phyloP scores from a whole-genome alignment of 2,329 filamentous ascomycete genomes.

The Apiospora malaysiana region DNA sequence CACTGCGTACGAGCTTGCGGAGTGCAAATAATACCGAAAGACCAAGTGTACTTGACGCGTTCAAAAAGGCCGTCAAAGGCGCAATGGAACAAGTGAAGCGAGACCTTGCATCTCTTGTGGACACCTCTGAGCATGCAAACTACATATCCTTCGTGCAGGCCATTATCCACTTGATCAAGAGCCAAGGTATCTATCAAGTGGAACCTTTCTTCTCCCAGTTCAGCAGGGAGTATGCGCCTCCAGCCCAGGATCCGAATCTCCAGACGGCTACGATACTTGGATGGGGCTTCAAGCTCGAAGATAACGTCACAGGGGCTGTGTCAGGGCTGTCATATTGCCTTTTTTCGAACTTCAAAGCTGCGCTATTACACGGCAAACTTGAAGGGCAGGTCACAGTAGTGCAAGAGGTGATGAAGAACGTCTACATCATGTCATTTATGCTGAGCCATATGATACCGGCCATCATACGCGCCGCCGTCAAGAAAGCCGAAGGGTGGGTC shows the following conservation, averaged over 20 bases:
- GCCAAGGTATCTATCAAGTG: slow-evolving; percentile 60
- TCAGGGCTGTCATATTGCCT: slow-evolving; percentile 63
- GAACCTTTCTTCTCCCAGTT: slow-evolving; percentile 64
- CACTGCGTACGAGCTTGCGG: slow-evolving; percentile 57
- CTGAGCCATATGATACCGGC: slow-evolving; percentile 60
- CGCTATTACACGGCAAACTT: slow-evolving; percentile 54
- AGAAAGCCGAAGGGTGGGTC: slow-evolving; percentile 47
- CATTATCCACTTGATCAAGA: slow-evolving; percentile 60
- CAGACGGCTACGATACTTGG: slow-evolving; percentile 61
- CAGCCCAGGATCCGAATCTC: slow-evolving; percentile 60
- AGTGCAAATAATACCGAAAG: slow-evolving; percentile 43
- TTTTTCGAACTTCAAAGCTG: slow-evolving; percentile 62
- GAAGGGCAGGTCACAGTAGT: slow-evolving; percentile 53
- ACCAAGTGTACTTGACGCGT: slow-evolving; percentile 47
- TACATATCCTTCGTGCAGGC: slow-evolving; percentile 59
- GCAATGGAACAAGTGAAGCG: slow-evolving; percentile 61
- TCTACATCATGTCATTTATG: slow-evolving; percentile 53
- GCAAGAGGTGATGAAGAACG: slow-evolving; percentile 53
- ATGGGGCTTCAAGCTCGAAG: slow-evolving; percentile 60
- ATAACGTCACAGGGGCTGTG: slow-evolving; percentile 54
- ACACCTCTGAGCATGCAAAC: slow-evolving; percentile 47
- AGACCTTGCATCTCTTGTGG: slow-evolving; percentile 50
- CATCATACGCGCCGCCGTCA: slow-evolving; percentile 48
- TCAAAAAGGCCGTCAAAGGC: slow-evolving; percentile 48
- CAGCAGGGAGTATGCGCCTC: slow-evolving; percentile 61